Percentiles rank a stretch among this genome's conserved stretches.
These are phyloP conservation scores for Agaricus bisporus DNA, from an alignment of 768 basidiomycete species.

Conservation along the genomic window DNA sequence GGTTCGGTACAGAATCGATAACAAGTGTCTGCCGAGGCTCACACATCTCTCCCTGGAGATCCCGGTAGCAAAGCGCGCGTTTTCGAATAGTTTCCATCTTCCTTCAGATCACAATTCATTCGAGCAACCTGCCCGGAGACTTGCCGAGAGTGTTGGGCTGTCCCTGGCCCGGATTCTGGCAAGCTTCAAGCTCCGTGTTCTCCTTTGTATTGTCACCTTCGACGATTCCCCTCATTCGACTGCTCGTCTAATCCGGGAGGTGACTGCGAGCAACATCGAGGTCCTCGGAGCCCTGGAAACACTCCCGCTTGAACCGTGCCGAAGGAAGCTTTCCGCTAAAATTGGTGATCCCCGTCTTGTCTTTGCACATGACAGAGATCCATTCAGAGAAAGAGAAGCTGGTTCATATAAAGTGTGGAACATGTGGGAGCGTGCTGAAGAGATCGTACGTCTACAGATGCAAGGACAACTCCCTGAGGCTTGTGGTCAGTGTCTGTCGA, in stretches of 20 bases:
- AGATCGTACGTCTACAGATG: constrained; percentile 7
- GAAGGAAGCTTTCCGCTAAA: neutral
- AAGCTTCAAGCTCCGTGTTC: constrained; percentile 22
- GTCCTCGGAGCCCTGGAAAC: constrained; percentile 1
- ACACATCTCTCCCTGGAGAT: constrained; percentile 11
- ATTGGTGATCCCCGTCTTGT: constrained; percentile 28
- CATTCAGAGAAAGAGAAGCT: constrained; percentile 22
- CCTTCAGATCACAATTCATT: neutral
- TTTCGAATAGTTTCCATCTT: neutral
- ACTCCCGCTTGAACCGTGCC: neutral
- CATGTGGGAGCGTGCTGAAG: constrained; percentile 9
- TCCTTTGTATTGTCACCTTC: constrained; percentile 28
- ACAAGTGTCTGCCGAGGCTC: constrained; percentile 22
- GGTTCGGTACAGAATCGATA: constrained; percentile 24
- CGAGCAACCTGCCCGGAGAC: constrained; percentile 12
- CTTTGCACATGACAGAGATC: constrained; percentile 30
- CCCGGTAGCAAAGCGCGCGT: neutral
- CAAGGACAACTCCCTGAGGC: neutral
- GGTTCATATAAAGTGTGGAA: constrained; percentile 6
- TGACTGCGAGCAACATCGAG: neutral
- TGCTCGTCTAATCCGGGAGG: constrained; percentile 14
- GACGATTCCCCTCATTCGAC: constrained; percentile 19
- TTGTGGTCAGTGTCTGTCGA: neutral
- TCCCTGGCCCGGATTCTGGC: constrained; percentile 1
- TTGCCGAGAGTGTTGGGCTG: constrained; percentile 12